Percentiles rank a stretch among this genome's conserved stretches.
These are phyloP conservation scores for Phylloporus sp. DNA, from an alignment of 768 basidiomycete species.

Conservation along the genomic window DNA sequence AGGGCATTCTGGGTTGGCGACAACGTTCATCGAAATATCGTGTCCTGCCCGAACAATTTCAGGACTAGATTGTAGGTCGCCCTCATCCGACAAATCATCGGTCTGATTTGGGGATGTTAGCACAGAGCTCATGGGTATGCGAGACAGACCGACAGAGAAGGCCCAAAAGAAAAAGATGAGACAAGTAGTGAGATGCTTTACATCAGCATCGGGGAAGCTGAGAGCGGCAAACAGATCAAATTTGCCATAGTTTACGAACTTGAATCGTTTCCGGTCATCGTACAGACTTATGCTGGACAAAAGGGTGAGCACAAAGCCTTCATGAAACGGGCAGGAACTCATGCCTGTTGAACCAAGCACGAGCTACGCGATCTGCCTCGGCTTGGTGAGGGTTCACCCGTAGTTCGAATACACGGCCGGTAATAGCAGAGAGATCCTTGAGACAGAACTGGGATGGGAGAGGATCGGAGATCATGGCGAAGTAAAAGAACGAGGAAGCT, in stretches of 20 bases:
- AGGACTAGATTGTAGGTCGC: constrained; percentile 32
- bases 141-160: constrained; percentile 29
- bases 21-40: constrained; percentile 28
- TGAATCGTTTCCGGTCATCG: constrained; percentile 32
- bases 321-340: neutral
- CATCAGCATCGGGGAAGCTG: constrained; percentile 37
- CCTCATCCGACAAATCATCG: constrained; percentile 37
- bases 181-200: constrained; percentile 33
- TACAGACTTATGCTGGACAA: constrained; percentile 30
- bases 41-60: constrained; percentile 34
- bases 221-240: constrained; percentile 39
- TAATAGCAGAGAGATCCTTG: constrained; percentile 34
- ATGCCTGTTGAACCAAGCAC: constrained; percentile 34
- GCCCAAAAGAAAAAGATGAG: constrained; percentile 39
- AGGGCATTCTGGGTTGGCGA: constrained; percentile 25
- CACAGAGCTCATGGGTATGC: neutral
- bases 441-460: constrained; percentile 36
- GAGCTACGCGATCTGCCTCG: constrained; percentile 31
- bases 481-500: constrained; percentile 12
- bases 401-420: constrained; percentile 35
- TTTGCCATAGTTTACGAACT: constrained; percentile 36
- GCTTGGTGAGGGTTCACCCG: constrained; percentile 31
- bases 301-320: neutral
- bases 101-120: constrained; percentile 23
- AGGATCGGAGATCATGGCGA: constrained; percentile 28